phyloP scores from a whole-genome alignment of 208 protist genomes.

The Trypanosoma lewisi region DNA sequence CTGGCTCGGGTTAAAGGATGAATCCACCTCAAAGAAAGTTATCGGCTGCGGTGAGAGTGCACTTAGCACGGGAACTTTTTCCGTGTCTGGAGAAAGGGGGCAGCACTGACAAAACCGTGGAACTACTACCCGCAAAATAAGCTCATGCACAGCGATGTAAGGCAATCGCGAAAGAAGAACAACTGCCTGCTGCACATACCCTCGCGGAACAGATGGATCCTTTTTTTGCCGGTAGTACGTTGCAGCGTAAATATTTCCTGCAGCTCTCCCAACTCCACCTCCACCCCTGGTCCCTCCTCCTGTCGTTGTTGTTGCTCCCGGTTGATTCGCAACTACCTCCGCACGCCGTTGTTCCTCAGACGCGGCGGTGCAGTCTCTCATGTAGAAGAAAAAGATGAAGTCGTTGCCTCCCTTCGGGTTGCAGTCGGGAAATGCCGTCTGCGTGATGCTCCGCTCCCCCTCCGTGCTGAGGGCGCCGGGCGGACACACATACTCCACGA shows the following conservation, averaged over 20 bases:
- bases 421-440: constrained; percentile 80
- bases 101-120: constrained; percentile 83
- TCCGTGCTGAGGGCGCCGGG: constrained; percentile 55
- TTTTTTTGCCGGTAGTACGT: constrained; percentile 85
- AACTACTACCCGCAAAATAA: constrained; percentile 79
- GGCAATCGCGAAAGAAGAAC: constrained; percentile 78
- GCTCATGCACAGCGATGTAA: constrained; percentile 72
- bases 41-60: constrained; percentile 56
- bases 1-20: constrained; percentile 56
- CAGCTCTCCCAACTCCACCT: not conserved
- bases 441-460: constrained; percentile 43
- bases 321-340: constrained; percentile 16
- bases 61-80: constrained; percentile 57
- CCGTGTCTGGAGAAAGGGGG: constrained; percentile 70
- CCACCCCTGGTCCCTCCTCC: too few relatives aligned
- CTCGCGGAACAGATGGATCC: constrained; percentile 66
- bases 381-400: constrained; percentile 84
- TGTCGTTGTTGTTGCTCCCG: constrained; percentile 21
- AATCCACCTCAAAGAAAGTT: constrained; percentile 58
- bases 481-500: constrained; percentile 64
- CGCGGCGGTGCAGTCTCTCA: constrained; percentile 52
- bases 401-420: constrained; percentile 82
- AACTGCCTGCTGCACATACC: constrained; percentile 86
- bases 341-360: constrained; percentile 4
- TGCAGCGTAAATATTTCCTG: constrained; percentile 54